Evolutionary conservation across 140 eudicot genomes (phyloP), one percentile per base, ranked within the genome.

Genomic region (Cichorium intybus): DNA sequence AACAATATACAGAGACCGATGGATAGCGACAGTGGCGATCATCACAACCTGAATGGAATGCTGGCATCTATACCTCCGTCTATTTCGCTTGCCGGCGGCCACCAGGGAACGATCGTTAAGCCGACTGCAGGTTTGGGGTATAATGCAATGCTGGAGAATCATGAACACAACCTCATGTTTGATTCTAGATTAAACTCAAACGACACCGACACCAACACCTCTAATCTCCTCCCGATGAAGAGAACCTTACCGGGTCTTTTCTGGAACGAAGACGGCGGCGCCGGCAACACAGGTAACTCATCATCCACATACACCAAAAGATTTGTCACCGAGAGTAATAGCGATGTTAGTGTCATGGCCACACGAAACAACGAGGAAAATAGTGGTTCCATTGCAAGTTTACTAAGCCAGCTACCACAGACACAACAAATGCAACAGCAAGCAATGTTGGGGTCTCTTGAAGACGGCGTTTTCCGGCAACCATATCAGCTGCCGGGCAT

Each of bases 381-480:
- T 41, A 64, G 67, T 28, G 80, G 80, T 24, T 73, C 79, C 0
- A 82, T 85, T 2, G 86, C 84, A 1, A 82, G 73, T 60, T 80
- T 89, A 16, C 68, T 85, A 0, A 81, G 87, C 56, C 95, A 89
- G 71, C 70, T 85, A 9, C 89, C 81, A 1, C 96, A 82, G 62
- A 64, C 81, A 1, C 76, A 80, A 22, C 81, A 82, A 52, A 24
- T 76, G 79, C 95, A 88, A 14, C 96, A 82, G 11, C 96, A 83
- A 61, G 23, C 86, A 26, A 78, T 85, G 89, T 52, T 89, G 58
- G 97, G 87, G 17, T 53, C 75, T 11, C 72, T 89, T 9, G 82
- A 79, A n/a, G 97, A 89, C 21, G 91, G 89, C 22, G 85, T 79
- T 58, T 89, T 78, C 41, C 71, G 95, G 62, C 89, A 77, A 53